A percentile compares a stretch with the other conserved stretches of the same genome.
These are phyloP conservation scores for Cyberlindnera xylosilytica DNA, from an alignment of 805 yeast genomes.

Conservation along the genomic window DNA sequence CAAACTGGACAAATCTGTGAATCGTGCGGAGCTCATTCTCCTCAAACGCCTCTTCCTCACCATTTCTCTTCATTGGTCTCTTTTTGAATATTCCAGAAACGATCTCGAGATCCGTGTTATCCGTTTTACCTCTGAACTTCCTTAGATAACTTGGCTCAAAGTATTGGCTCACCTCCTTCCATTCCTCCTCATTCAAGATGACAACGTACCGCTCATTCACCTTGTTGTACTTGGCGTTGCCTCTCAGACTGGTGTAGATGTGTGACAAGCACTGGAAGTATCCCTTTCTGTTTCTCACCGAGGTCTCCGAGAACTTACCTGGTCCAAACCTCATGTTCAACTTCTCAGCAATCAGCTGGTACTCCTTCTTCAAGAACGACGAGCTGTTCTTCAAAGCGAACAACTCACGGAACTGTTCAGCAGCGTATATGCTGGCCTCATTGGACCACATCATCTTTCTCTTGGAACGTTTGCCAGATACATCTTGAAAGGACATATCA, in stretches of 20 bases:
- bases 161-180: slow-evolving; percentile 7
- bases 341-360: slow-evolving; percentile 12
- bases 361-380: slow-evolving; percentile 17
- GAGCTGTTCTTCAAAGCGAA: slow-evolving; percentile 13
- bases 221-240: slow-evolving; percentile 1
- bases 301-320: slow-evolving; percentile 12
- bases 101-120: slow-evolving; percentile 16
- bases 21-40: slow-evolving; percentile 4
- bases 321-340: slow-evolving; percentile 10
- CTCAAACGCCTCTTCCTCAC: not conserved
- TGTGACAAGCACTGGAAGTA: slow-evolving; percentile 17
- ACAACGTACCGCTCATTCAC: slow-evolving; percentile 12
- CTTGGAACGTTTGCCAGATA: slow-evolving; percentile 1
- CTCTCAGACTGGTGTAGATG: slow-evolving; percentile 11
- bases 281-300: slow-evolving; percentile 20
- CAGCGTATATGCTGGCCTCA: slow-evolving; percentile 17
- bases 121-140: slow-evolving; percentile 14
- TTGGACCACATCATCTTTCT: slow-evolving; percentile 14
- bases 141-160: slow-evolving; percentile 18
- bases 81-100: slow-evolving; percentile 15
- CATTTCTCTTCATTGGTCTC: slow-evolving; percentile 10
- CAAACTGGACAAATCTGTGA: slow-evolving; percentile 5
- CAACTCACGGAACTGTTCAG: slow-evolving; percentile 13
- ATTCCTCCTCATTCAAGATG: slow-evolving; percentile 7
- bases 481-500: slow-evolving; percentile 6